These are phyloP conservation scores for Mrakia blollopis DNA, from an alignment of 768 basidiomycete species.

Conservation along the genomic window DNA sequence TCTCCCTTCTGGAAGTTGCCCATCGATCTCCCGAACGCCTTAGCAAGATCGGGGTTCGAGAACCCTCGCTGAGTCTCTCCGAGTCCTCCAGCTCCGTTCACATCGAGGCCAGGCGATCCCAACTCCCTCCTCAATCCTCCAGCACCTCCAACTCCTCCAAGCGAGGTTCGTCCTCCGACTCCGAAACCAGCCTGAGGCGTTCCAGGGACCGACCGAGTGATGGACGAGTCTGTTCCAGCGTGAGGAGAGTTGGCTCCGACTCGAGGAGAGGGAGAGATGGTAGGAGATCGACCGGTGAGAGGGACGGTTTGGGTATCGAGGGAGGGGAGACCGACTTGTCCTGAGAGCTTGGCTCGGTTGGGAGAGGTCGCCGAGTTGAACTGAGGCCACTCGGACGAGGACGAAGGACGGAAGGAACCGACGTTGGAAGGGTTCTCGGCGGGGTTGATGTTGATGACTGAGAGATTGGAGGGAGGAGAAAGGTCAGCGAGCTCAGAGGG, in stretches of 20 bases:
- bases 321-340: conserved; percentile 29
- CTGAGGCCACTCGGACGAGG: conserved; percentile 16
- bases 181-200: conserved; percentile 40
- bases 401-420: conserved; percentile 1
- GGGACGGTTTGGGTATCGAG: conserved; percentile 34
- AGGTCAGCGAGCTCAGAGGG: neutral
- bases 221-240: conserved; percentile 4
- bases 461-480: neutral
- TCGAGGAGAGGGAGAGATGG: conserved; percentile 26
- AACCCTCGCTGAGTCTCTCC: conserved; percentile 38
- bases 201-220: conserved; percentile 43
- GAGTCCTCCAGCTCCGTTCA: conserved; percentile 13
- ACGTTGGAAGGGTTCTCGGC: conserved; percentile 12
- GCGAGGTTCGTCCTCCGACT: conserved; percentile 8
- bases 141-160: conserved; percentile 13
- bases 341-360: conserved; percentile 23
- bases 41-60: conserved; percentile 46
- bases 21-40: conserved; percentile 37
- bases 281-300: conserved; percentile 33
- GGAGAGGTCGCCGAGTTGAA: conserved; percentile 19
- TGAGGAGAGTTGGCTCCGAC: conserved; percentile 22
- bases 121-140: conserved; percentile 14
- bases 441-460: conserved; percentile 27
- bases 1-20: conserved; percentile 39
- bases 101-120: neutral